phyloP scores from a whole-genome alignment of 1,139 yeast genomes.

The Candida albicans region DNA sequence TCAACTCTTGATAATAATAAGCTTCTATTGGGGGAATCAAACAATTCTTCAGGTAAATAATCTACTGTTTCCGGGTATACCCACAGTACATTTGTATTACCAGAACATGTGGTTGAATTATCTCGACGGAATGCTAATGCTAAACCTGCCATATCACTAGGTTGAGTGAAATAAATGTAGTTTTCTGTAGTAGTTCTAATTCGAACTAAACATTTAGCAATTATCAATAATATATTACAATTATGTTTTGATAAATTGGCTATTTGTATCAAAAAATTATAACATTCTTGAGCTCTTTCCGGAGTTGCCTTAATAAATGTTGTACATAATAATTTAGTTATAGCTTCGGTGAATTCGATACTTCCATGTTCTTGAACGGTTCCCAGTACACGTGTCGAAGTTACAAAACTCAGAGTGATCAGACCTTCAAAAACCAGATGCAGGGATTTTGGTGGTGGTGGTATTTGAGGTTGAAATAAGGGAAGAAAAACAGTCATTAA shows the following conservation, averaged over 20 bases:
- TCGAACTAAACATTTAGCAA: constrained; percentile 56
- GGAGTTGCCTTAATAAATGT: constrained; percentile 31
- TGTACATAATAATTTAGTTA: constrained; percentile 35
- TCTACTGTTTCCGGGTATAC: constrained; percentile 56
- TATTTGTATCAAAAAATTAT: constrained; percentile 25
- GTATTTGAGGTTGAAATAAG: constrained; percentile 12
- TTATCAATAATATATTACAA: constrained; percentile 42
- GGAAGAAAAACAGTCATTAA: constrained; percentile 15
- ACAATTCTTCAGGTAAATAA: constrained; percentile 46
- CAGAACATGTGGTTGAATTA: constrained; percentile 20
- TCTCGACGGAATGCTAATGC: constrained; percentile 60
- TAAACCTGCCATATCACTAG: constrained; percentile 66
- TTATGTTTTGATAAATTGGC: constrained; percentile 21
- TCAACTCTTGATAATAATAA: constrained; percentile 12
- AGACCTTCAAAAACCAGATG: background rate
- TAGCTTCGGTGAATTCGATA: constrained; percentile 18
- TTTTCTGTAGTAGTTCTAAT: constrained; percentile 52
- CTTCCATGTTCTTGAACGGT: constrained; percentile 3
- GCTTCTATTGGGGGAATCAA: constrained; percentile 31
- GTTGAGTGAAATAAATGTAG: constrained; percentile 50
- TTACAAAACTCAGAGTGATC: constrained; percentile 18
- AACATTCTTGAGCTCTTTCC: constrained; percentile 31
- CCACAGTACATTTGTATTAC: constrained; percentile 41
- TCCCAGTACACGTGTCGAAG: background rate
- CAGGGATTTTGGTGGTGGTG: constrained; percentile 4